Conservation (phyloP, 371 early-diverging fungal genomes). For the Batkoa obscura region DNA sequence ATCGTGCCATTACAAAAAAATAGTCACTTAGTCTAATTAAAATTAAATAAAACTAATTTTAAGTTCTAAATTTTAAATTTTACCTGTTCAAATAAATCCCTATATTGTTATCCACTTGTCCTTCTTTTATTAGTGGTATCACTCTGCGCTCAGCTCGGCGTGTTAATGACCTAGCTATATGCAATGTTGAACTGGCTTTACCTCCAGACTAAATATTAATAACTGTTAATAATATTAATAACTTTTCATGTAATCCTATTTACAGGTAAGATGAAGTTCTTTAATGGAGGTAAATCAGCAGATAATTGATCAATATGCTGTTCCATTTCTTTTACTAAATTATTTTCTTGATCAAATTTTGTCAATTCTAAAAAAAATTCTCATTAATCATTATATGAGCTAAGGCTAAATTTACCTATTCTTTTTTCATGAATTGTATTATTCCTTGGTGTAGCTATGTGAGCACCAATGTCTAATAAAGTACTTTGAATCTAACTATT, state of each 20-base stretch:
- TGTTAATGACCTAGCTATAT: conserved; percentile 52
- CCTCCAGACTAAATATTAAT: conserved; percentile 26
- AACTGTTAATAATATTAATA: too few species aligned
- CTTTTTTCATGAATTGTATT: conserved; percentile 28
- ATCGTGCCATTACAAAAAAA: conserved; percentile 71
- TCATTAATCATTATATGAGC: background rate
- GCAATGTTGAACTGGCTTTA: conserved; percentile 28
- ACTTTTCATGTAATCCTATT: too few species aligned
- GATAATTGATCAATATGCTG: conserved; percentile 69
- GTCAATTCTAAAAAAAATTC: conserved; percentile 24
- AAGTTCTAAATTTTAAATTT: too few species aligned
- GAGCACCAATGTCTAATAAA: conserved; percentile 74
- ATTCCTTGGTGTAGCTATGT: conserved; percentile 74
- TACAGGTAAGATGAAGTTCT: conserved; percentile 66
- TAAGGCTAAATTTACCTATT: conserved; percentile 6
- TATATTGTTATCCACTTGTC: conserved; percentile 34
- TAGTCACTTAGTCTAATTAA: conserved; percentile 56
- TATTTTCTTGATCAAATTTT: conserved; percentile 45
- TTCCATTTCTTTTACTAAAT: conserved; percentile 43
- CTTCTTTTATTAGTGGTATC: conserved; percentile 45
- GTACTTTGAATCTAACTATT: conserved; percentile 57
- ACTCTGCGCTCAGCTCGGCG: conserved; percentile 72
- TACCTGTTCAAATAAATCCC: conserved; percentile 39
- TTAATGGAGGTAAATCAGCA: conserved; percentile 45
- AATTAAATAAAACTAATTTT: too few species aligned